Evolutionary conservation across 495 filamentous ascomycete genomes (phyloP), one percentile per base, ranked within the genome.

Genomic region (Beverwykella pulmonaria): DNA sequence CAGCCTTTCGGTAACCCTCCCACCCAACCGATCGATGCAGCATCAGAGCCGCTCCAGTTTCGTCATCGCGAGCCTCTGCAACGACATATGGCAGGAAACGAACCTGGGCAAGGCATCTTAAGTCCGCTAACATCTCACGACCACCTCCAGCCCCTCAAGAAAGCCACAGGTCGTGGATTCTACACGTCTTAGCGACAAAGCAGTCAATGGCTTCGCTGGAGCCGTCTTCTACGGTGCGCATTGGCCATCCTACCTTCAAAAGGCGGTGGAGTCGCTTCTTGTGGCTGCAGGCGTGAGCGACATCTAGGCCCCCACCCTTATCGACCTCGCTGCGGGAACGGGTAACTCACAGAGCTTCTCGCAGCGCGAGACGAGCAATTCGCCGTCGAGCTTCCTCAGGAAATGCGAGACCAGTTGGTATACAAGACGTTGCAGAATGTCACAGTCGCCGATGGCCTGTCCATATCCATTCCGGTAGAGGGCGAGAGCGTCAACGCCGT

Each of bases 311-410:
- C 83, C 22, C 75, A 75, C n/a, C 32, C 75, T 90, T 29, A 74
- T 89, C 41, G 87, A 90, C 65, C 75, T 91, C 23, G 88, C 80
- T 0, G 81, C 39, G 88, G 88, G 0, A 89, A 86, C 0, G 88
- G 88, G 10, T 89, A 89, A 67, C 86, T 88, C 69, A 89, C 86
- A 2, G 82, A 87, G 67, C 65, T 82, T 20, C 77, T 90, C 7
- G 81, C 82, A 0, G 71, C 50, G 4, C 74, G 86, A 29, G 73
- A 77, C 1, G 84, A 89, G 70, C 61, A 67, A 1, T 89, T 79
- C 72, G 71, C 86, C 4, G 79, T 89, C 25, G 87, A 89, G 69
- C 88, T 87, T 8, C 86, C 87, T 69, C 75, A 72, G 20, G 80
- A 72, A 1, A 90, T 90, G 87, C 75, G 86, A 19, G 76, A 74